Percentiles rank a stretch among this genome's conserved stretches.
Evolutionary conservation across 2,329 filamentous ascomycete species (phyloP).

Genomic region (Hortaea werneckii): DNA sequence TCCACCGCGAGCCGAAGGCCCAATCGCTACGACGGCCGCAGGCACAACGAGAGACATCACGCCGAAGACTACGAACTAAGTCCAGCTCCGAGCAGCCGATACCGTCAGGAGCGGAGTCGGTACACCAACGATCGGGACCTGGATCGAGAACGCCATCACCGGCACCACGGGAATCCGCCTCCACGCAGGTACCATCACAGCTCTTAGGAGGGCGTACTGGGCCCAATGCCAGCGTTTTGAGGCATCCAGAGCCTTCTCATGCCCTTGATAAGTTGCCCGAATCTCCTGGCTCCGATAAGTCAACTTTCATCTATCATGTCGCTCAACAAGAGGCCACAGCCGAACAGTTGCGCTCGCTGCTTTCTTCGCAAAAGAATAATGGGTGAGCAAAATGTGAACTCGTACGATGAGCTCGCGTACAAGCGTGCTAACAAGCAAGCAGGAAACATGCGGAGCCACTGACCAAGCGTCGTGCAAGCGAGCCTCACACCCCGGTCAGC

Average conservation of each 20-base stretch:
- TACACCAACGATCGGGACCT: conserved; percentile 14
- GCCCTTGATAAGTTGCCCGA: neutral
- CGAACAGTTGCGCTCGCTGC: conserved; percentile 2
- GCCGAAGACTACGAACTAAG: conserved; percentile 16
- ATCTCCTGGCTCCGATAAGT: neutral
- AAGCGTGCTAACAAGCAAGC: neutral
- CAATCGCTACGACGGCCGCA: conserved; percentile 8
- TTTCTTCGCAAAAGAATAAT: neutral
- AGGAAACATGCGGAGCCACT: neutral
- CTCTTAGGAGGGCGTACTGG: conserved; percentile 23
- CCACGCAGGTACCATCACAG: conserved; percentile 23
- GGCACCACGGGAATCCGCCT: conserved; percentile 21
- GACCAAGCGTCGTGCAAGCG: neutral
- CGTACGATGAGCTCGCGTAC: too few species aligned
- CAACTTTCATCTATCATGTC: conserved; percentile 2
- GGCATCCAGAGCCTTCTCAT: neutral
- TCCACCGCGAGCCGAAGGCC: conserved; percentile 10
- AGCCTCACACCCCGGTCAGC: neutral
- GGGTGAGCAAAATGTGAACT: conserved; percentile 2
- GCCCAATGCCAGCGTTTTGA: conserved; percentile 22
- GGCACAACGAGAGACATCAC: conserved; percentile 10
- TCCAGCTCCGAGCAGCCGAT: conserved; percentile 1
- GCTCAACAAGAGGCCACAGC: conserved; percentile 1
- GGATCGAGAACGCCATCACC: conserved; percentile 19
- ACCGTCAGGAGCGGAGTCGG: neutral